Evolutionary conservation across 805 yeast species (phyloP), one percentile per base, ranked within the genome.

Genomic region (Jamesozyma rosinii): DNA sequence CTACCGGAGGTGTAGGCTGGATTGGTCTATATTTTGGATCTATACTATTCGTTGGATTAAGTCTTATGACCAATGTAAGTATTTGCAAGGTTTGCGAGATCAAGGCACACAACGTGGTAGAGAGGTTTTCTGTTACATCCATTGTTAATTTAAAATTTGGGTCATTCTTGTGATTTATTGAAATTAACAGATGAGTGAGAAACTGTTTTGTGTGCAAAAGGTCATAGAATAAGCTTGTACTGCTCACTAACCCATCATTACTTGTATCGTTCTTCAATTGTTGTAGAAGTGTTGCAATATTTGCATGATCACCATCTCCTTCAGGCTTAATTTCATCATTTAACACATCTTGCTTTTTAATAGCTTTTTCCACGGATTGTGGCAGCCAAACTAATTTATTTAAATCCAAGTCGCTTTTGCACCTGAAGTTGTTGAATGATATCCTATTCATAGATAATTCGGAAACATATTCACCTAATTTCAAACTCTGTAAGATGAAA

Each of bases 21-120:
- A 29, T 32, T 1, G 60, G 58, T 35, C 52, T 46, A 41, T 40
- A 47, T 29, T 51, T 52, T 33, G 49, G 53, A 34, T 60, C 63
- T 27, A 61, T 55, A 41, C 58, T 50, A 41, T 61, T 61, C 1
- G 59, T 59, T 1, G 63, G 60, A 37, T 61, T 61, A 19, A 53
- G 39, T 38, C 54, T 52, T 53, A 58, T 51, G 11, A 50, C 46
- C 22, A 54, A 32, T 3, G 58, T 54, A 26, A 61, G 49, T 9
- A 55, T 45, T 22, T 50, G 48, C 24, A 57, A 47, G 34, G 52
- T 57, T 22, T 47, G 42, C 3, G 58, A 46, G 19, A 58, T 55
- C 35, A 61, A 35, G 1, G 37, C 33, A 24, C 62, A 54, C 24
- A 60, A 35, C 11, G 41, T 47, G 13, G 50, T 46, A 10, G 58